Percentiles rank a stretch among this genome's conserved stretches.
phyloP scores from a whole-genome alignment of 495 filamentous ascomycete genomes.

The Hyaloscypha finlandica region DNA sequence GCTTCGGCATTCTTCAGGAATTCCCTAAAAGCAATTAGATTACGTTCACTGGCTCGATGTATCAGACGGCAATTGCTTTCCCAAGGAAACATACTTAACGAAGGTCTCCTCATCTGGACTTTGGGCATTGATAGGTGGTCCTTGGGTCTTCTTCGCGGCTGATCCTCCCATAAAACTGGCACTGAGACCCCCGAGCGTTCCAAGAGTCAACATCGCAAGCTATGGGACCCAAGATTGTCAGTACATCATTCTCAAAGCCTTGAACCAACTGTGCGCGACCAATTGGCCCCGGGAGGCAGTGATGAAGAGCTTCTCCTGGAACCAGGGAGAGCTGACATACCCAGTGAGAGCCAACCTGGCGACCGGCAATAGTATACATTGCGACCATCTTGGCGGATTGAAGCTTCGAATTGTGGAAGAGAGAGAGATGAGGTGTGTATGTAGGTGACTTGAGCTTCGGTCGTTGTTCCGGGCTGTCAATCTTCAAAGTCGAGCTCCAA shows the following conservation, averaged over 20 bases:
- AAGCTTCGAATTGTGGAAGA: conserved; percentile 33
- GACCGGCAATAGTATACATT: conserved; percentile 83
- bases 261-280: neutral
- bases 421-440: conserved; percentile 13
- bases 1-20: conserved; percentile 74
- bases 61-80: neutral
- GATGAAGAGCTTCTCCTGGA: conserved; percentile 11
- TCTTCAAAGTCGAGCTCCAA: conserved; percentile 23
- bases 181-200: conserved; percentile 59
- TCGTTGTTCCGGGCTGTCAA: conserved; percentile 21
- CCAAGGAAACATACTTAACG: conserved; percentile 74
- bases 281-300: neutral
- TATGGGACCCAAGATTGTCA: conserved; percentile 40
- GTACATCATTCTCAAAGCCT: conserved; percentile 9
- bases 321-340: conserved; percentile 57
- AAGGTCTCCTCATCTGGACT: conserved; percentile 95
- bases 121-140: conserved; percentile 82
- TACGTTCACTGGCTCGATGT: neutral
- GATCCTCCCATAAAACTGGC: conserved; percentile 59
- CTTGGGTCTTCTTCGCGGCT: conserved; percentile 56
- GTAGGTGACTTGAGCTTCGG: conserved; percentile 35
- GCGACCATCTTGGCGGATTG: conserved; percentile 72
- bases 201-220: conserved; percentile 87
- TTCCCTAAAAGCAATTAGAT: conserved; percentile 57
- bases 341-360: conserved; percentile 89